Conservation (phyloP, 225 moss, liverwort and hornwort genomes). For the Polytrichum commune region DNA sequence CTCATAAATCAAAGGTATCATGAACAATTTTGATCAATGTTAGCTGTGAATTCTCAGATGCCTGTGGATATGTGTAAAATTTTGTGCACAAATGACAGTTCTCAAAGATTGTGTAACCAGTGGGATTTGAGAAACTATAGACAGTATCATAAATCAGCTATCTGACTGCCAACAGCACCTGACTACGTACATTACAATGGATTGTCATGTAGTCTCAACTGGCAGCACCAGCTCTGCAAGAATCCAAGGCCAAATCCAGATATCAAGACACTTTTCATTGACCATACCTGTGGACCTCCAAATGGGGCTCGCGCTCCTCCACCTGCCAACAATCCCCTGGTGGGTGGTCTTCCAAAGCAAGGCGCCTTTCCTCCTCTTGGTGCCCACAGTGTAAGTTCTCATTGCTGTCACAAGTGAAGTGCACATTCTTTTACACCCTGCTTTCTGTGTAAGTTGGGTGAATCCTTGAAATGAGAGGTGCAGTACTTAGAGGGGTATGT, state of each 20-base stretch:
- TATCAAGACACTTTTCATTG: slow-evolving; percentile 96
- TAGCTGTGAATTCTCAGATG: no score
- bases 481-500: neutral
- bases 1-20: slow-evolving; percentile 95
- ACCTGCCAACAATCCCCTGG: slow-evolving; percentile 83
- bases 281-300: slow-evolving; percentile 96
- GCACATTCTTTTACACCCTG: no score
- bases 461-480: neutral
- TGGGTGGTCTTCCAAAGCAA: slow-evolving; percentile 84
- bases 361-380: slow-evolving; percentile 91
- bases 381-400: slow-evolving; percentile 75
- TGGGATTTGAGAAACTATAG: no score
- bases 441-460: neutral
- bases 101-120: no score
- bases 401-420: neutral
- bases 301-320: slow-evolving; percentile 95
- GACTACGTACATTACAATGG: neutral
- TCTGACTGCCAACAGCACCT: no score
- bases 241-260: slow-evolving; percentile 96
- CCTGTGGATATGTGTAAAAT: no score
- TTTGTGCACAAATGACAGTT: no score
- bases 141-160: no score
- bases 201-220: slow-evolving; percentile 67
- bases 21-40: neutral
- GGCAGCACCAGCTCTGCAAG: slow-evolving; percentile 99